Percentiles rank a stretch among this genome's conserved stretches.
phyloP scores from a whole-genome alignment of 176 grass and related monocot genomes.

The Avena eriantha region DNA sequence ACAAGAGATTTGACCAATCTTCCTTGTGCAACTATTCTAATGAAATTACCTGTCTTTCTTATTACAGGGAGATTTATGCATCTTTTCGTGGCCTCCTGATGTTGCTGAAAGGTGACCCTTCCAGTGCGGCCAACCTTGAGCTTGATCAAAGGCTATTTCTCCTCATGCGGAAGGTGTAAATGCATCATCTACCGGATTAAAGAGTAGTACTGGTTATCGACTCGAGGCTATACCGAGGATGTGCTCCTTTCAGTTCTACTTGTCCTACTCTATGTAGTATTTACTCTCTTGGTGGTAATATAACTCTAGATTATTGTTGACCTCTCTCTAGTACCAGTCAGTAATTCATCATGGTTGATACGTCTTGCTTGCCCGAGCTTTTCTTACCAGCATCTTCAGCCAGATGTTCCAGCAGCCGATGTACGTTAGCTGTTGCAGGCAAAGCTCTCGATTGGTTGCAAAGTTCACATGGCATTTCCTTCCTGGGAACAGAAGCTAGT shows the following conservation, averaged over 20 bases:
- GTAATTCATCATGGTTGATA: no score
- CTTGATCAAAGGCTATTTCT: slow-evolving; percentile 67
- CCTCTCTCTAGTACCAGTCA: no score
- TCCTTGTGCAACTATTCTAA: slow-evolving; percentile 4
- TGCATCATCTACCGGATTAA: not conserved
- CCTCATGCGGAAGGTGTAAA: slow-evolving; percentile 58
- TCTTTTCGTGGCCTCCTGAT: slow-evolving; percentile 61
- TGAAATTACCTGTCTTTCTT: not conserved
- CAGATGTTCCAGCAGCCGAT: no score
- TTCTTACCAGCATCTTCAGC: no score
- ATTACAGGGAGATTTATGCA: slow-evolving; percentile 51
- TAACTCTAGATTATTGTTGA: not conserved
- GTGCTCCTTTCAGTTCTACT: not conserved
- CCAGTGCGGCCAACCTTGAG: slow-evolving; percentile 38
- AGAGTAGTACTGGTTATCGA: not conserved
- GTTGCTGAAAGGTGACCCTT: slow-evolving; percentile 59
- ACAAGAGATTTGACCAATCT: not conserved
- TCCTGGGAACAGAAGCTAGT: no score
- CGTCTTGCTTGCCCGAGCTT: no score
- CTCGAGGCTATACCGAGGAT: not conserved
- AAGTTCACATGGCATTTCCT: no score
- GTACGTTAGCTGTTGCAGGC: no score
- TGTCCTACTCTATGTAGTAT: not conserved
- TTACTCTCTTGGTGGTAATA: not conserved
- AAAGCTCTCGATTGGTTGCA: no score